Evolutionary conservation across 1,284 basidiomycete species (phyloP), one percentile per base, ranked within the genome.

Genomic region (Malassezia vespertilionis): DNA sequence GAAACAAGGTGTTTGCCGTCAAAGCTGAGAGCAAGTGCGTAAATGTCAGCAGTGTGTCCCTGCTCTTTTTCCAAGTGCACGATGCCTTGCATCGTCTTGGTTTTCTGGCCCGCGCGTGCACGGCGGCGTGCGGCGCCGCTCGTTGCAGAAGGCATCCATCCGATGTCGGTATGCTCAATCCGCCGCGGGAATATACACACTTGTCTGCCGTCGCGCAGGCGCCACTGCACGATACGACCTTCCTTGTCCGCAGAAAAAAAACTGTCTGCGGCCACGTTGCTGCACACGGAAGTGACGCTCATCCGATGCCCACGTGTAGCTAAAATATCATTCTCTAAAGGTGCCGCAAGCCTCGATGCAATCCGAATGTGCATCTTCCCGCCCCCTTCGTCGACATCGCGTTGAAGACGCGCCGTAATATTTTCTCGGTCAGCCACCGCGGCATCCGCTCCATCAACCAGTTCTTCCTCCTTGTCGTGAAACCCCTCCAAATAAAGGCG

Each of bases 381-480:
- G 18, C 53, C 53, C 20, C 56, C 47, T 20, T 63, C 57, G 10
- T 58, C 48, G 10, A 63, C 63, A 36, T 68, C 66, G 50, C 60
- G 60, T 26, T 86, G 85, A 55, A 97, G 74, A 37, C 90, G 76
- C 14, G 87, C 79, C 33, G 86, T 85, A 53, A 97, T 86, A 57
- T 93, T 78, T 55, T 95, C 89, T 57, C 80, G 79, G 75, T 96
- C 90, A 38, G 91, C 81, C 57, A 90, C 87, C 0, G 86, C 87
- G 2, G 91, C 91, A 65, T 97, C 90, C 54, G 82, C 86, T 40
- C 62, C 62, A 28, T 60, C 53, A 18, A 56, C 58, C 40, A 46
- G 60, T 48, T 59, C 56, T 2, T 45, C 49, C 1, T 38, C 44
- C 7, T 27, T 50, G 14, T 35, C 35, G 30, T 43, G 51, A 14